Evolutionary conservation across 495 filamentous ascomycete species (phyloP).

Genomic region (Barbatosphaeria neglecta): DNA sequence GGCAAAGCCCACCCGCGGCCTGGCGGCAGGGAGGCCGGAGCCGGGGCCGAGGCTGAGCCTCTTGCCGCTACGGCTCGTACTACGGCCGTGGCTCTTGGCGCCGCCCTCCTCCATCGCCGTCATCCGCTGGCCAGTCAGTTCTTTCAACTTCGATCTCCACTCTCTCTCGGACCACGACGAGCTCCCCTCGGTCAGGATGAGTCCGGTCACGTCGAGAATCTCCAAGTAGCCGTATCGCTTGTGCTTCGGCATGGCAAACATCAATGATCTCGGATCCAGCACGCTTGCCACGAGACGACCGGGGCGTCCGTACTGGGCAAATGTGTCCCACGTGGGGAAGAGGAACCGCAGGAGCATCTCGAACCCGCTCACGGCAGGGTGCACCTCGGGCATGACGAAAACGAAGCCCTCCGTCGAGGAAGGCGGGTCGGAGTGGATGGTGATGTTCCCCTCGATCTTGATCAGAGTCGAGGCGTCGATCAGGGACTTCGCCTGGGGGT

Average conservation of each 20-base stretch:
- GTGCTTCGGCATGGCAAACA: conserved; percentile 95
- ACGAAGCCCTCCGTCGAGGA: conserved; percentile 81
- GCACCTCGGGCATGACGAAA: conserved; percentile 93
- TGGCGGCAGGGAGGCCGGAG: conserved; percentile 23
- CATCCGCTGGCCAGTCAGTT: conserved; percentile 76
- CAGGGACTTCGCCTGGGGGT: conserved; percentile 82
- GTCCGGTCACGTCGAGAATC: conserved; percentile 63
- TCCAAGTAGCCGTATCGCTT: conserved; percentile 86
- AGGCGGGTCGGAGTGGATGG: conserved; percentile 63
- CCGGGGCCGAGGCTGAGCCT: conserved; percentile 52
- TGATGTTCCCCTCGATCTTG: conserved; percentile 87
- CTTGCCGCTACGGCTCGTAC: conserved; percentile 47
- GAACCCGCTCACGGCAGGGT: conserved; percentile 82
- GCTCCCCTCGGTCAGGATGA: conserved; percentile 70
- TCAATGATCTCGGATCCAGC: conserved; percentile 75
- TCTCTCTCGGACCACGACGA: conserved; percentile 75
- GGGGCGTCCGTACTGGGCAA: conserved; percentile 84
- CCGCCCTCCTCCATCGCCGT: conserved; percentile 33
- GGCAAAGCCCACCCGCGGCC: conserved; percentile 50
- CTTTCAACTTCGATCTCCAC: conserved; percentile 83
- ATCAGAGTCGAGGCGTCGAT: conserved; percentile 91
- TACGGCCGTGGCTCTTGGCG: conserved; percentile 43
- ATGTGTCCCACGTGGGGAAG: conserved; percentile 90
- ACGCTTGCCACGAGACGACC: conserved; percentile 77
- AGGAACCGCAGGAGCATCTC: conserved; percentile 95